Percentiles rank a stretch among this genome's conserved stretches.
Conservation (phyloP, 148 eudicot species). For the Arbutus unedo region DNA sequence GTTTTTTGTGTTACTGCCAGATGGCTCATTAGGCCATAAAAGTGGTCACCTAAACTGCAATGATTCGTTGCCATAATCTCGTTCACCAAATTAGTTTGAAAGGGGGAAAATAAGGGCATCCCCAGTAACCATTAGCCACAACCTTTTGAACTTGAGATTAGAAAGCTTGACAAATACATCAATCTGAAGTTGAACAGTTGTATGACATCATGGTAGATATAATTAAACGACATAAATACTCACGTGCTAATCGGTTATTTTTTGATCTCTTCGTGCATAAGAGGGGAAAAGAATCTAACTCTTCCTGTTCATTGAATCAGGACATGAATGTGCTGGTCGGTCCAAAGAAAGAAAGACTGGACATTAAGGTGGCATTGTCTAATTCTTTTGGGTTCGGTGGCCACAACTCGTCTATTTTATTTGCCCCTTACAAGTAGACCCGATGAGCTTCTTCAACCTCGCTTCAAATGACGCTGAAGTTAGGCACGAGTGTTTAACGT, state of each 20-base stretch:
- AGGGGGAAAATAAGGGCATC: no score
- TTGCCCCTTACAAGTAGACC: slow-evolving; percentile 79
- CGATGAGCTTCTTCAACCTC: slow-evolving; percentile 16
- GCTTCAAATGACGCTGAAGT: slow-evolving; percentile 21
- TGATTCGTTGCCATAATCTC: neutral
- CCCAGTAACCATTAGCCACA: neutral
- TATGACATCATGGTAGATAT: neutral
- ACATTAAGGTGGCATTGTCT: slow-evolving; percentile 83
- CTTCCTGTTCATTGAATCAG: slow-evolving; percentile 33
- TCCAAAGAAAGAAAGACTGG: slow-evolving; percentile 67
- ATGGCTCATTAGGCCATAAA: neutral
- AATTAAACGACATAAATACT: neutral
- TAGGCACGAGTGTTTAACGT: neutral
- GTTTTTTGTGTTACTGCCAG: neutral
- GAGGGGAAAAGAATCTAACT: neutral
- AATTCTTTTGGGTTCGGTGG: slow-evolving; percentile 99
- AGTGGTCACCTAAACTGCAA: neutral
- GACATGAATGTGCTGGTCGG: slow-evolving; percentile 79
- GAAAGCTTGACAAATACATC: neutral
- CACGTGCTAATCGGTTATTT: neutral
- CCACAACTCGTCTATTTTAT: slow-evolving; percentile 91
- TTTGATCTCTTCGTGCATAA: neutral
- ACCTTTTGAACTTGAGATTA: neutral
- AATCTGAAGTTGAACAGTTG: slow-evolving; percentile 2
- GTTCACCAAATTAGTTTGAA: neutral